A percentile compares a stretch with the other conserved stretches of the same genome.
phyloP scores from a whole-genome alignment of 805 yeast genomes.

The Spathaspora arborariae region DNA sequence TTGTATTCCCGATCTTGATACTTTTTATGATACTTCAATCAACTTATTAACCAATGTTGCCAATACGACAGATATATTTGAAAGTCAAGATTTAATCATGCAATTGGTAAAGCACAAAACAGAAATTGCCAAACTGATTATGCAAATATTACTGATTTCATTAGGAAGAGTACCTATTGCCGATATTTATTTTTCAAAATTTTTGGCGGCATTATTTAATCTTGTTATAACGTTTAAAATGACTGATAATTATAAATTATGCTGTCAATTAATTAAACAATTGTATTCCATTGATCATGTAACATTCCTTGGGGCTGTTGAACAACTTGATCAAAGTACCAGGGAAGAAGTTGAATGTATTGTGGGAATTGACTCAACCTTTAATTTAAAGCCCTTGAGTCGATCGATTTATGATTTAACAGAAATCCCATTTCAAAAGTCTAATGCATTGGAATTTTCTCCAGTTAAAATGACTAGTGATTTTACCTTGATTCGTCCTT shows the following conservation, averaged over 20 bases:
- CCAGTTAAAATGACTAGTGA: conserved; percentile 30
- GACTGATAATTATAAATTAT: conserved; percentile 21
- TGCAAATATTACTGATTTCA: conserved; percentile 23
- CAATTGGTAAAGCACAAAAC: conserved; percentile 34
- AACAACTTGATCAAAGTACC: conserved; percentile 16
- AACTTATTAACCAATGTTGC: conserved; percentile 25
- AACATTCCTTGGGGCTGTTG: conserved; percentile 24
- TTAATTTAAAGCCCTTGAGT: conserved; percentile 8
- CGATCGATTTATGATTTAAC: conserved; percentile 26
- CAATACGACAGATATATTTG: conserved; percentile 28
- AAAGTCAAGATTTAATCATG: conserved; percentile 28
- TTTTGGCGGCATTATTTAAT: conserved; percentile 25
- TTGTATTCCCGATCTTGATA: conserved; percentile 19
- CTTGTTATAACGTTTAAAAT: conserved; percentile 30
- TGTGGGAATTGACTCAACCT: conserved; percentile 27
- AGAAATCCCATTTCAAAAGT: conserved; percentile 14
- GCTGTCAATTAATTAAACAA: conserved; percentile 21
- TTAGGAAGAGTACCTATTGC: conserved; percentile 30
- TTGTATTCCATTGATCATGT: conserved; percentile 26
- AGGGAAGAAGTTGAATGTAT: conserved; percentile 30
- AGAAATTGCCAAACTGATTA: conserved; percentile 22
- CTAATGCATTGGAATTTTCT: conserved; percentile 13
- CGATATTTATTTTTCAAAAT: conserved; percentile 25
- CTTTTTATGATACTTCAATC: conserved; percentile 25
- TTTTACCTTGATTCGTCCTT: conserved; percentile 29